Conservation (phyloP, 805 yeast genomes). For the Ogataea methanolica region DNA sequence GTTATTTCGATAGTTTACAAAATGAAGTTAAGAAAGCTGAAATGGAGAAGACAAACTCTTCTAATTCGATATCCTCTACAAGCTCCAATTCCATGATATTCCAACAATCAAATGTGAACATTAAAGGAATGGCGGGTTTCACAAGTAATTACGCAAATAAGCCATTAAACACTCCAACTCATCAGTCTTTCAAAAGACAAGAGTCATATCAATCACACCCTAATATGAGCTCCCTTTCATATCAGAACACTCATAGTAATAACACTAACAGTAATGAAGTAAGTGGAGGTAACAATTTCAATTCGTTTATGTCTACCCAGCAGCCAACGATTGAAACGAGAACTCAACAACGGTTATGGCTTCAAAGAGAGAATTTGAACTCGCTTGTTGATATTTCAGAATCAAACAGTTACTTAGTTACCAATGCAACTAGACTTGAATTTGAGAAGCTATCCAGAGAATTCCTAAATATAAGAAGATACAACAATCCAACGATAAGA, state of each 20-base stretch:
- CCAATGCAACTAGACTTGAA: constrained; percentile 58
- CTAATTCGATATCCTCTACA: constrained; percentile 3
- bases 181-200: constrained; percentile 16
- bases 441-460: constrained; percentile 76
- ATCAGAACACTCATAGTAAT: neutral
- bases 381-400: constrained; percentile 54
- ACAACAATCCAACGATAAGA: constrained; percentile 64
- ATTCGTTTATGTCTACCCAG: constrained; percentile 31
- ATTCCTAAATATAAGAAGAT: constrained; percentile 62
- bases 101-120: constrained; percentile 20
- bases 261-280: neutral
- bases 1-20: constrained; percentile 1
- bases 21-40: neutral
- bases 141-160: neutral
- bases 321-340: constrained; percentile 50
- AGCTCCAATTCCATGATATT: constrained; percentile 20
- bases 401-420: constrained; percentile 19
- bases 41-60: constrained; percentile 21
- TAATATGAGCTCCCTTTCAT: constrained; percentile 3
- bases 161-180: constrained; percentile 2
- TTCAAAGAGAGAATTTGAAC: constrained; percentile 61
- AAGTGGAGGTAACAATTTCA: constrained; percentile 3
- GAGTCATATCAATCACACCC: constrained; percentile 15
- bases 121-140: neutral
- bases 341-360: constrained; percentile 82